Conservation (phyloP, 2,329 filamentous ascomycete species). For the Alternaria sp. region DNA sequence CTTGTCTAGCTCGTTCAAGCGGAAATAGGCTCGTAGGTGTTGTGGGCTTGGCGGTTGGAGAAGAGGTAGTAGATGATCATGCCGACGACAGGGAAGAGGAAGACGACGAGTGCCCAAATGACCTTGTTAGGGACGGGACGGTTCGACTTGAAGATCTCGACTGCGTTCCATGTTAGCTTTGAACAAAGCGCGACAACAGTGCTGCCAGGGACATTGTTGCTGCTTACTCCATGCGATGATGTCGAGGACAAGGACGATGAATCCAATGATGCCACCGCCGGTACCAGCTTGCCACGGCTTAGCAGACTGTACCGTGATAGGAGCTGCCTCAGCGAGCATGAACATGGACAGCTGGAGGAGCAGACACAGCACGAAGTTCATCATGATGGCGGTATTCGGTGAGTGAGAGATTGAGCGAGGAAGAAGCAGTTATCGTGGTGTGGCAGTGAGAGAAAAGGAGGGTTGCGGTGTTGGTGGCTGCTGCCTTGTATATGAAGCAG, state of each 20-base stretch:
- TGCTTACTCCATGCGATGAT: constrained; percentile 69
- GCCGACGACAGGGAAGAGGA: constrained; percentile 70
- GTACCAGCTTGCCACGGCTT: constrained; percentile 67
- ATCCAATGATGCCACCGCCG: constrained; percentile 68
- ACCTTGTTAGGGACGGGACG: constrained; percentile 66
- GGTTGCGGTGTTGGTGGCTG: constrained; percentile 4
- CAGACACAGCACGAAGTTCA: constrained; percentile 51
- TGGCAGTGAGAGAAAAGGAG: background rate
- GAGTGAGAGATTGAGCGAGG: background rate
- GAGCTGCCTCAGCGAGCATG: constrained; percentile 61
- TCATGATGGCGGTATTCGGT: constrained; percentile 34
- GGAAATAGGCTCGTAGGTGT: constrained; percentile 63
- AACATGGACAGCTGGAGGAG: constrained; percentile 64
- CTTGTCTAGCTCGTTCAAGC: constrained; percentile 22
- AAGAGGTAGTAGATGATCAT: constrained; percentile 71
- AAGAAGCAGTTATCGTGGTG: background rate
- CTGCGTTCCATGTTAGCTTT: constrained; percentile 51
- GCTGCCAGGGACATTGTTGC: background rate
- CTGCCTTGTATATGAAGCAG: constrained; percentile 26
- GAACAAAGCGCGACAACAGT: background rate
- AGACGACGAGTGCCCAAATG: constrained; percentile 69
- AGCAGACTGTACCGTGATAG: constrained; percentile 49
- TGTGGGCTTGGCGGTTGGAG: constrained; percentile 67
- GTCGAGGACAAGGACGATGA: constrained; percentile 69
- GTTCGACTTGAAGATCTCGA: constrained; percentile 71